phyloP scores from a whole-genome alignment of 768 basidiomycete species.

The Xerocomellus chrysenteron region DNA sequence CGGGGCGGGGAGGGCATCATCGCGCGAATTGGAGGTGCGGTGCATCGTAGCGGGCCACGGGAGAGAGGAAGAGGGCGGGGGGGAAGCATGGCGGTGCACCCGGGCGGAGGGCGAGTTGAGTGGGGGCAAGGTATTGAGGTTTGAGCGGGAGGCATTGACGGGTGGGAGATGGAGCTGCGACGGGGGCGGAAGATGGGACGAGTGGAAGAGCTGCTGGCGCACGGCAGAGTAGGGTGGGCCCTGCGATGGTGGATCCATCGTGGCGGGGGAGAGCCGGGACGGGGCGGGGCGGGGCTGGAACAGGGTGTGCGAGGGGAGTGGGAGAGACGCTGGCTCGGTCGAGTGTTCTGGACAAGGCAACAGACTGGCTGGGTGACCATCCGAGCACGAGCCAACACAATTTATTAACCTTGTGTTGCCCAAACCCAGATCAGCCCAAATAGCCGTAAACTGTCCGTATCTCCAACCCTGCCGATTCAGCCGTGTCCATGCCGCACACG shows the following conservation, averaged over 20 bases:
- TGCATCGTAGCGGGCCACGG: conserved; percentile 30
- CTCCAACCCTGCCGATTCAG: not conserved
- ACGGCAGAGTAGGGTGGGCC: conserved; percentile 29
- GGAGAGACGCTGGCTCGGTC: not conserved
- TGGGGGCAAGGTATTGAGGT: conserved; percentile 43
- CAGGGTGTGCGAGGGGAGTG: not conserved
- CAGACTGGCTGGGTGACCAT: conserved; percentile 9
- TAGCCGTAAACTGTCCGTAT: conserved; percentile 24
- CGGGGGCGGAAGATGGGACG: conserved; percentile 44
- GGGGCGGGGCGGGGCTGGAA: conserved; percentile 12
- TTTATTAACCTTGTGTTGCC: conserved; percentile 26
- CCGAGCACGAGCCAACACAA: conserved; percentile 18
- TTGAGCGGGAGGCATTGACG: conserved; percentile 34
- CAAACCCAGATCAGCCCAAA: conserved; percentile 25
- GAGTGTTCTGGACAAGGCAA: not conserved
- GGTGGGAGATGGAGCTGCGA: conserved; percentile 41
- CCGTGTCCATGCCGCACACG: not conserved
- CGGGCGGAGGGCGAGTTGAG: conserved; percentile 32
- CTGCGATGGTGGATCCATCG: conserved; percentile 31
- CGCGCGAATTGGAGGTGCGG: conserved; percentile 42
- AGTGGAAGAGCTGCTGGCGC: conserved; percentile 40
- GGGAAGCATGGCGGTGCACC: conserved; percentile 28
- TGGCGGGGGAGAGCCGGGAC: not conserved
- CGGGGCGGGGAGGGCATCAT: conserved; percentile 36
- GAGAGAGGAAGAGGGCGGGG: conserved; percentile 26